phyloP scores from a whole-genome alignment of 2,329 filamentous ascomycete species.

The Alternaria gaisen region DNA sequence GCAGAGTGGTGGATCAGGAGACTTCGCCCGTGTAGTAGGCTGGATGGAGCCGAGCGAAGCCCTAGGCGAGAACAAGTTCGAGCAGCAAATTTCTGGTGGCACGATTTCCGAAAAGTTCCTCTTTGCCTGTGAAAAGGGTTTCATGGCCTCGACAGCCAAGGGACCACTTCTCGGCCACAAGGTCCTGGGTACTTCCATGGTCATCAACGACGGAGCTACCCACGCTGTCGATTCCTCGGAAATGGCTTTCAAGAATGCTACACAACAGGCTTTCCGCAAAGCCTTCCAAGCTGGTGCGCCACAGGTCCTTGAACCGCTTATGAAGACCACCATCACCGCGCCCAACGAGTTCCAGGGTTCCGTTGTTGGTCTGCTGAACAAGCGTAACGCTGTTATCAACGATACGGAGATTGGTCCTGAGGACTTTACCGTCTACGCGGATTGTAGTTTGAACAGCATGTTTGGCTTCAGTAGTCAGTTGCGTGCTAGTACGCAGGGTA shows the following conservation, averaged over 20 bases:
- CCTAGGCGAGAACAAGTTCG: conserved; percentile 80
- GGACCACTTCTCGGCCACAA: conserved; percentile 92
- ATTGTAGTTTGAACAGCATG: conserved; percentile 96
- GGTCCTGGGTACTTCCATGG: conserved; percentile 88
- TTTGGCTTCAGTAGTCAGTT: conserved; percentile 95
- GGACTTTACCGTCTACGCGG: conserved; percentile 90
- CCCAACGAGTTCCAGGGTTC: conserved; percentile 98
- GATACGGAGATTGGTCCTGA: conserved; percentile 94
- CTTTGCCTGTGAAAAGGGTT: conserved; percentile 93
- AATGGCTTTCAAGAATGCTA: conserved; percentile 93
- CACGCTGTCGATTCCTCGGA: conserved; percentile 98
- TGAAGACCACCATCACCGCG: conserved; percentile 97
- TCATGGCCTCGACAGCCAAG: conserved; percentile 81
- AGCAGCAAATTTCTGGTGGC: conserved; percentile 86
- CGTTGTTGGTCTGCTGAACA: conserved; percentile 94
- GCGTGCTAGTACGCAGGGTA: conserved; percentile 93
- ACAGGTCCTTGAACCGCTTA: conserved; percentile 89
- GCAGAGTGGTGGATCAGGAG: conserved; percentile 93
- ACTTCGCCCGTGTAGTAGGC: conserved; percentile 91
- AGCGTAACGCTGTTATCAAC: conserved; percentile 92
- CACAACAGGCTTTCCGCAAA: conserved; percentile 96
- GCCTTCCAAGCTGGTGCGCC: conserved; percentile 84
- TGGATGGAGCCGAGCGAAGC: conserved; percentile 86
- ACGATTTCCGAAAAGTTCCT: conserved; percentile 96
- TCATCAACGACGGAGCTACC: conserved; percentile 94